Evolutionary conservation across 2,329 filamentous ascomycete species (phyloP).

Genomic region (Zopfia rhizophila): DNA sequence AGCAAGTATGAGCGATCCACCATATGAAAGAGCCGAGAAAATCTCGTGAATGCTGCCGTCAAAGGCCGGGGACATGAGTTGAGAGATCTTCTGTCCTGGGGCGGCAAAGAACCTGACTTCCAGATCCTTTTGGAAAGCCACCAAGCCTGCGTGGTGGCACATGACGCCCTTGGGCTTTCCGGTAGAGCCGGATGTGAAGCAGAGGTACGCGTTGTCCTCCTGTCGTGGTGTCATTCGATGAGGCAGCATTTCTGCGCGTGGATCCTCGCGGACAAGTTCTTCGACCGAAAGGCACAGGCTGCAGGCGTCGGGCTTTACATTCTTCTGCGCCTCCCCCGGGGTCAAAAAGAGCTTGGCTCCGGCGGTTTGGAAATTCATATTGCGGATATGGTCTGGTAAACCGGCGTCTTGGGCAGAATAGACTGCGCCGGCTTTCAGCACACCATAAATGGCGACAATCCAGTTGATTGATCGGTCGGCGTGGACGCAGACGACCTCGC

Average conservation of each 20-base stretch:
- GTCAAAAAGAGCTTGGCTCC: constrained; percentile 39
- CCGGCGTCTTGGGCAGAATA: constrained; percentile 45
- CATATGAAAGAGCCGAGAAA: constrained; percentile 54
- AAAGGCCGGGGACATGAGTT: constrained; percentile 57
- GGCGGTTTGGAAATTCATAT: constrained; percentile 32
- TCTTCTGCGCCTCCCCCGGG: constrained; percentile 11
- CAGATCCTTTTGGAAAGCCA: constrained; percentile 48
- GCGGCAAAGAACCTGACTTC: constrained; percentile 46
- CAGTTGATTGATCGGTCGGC: constrained; percentile 48
- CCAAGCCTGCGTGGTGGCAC: constrained; percentile 47
- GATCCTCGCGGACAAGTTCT: constrained; percentile 15
- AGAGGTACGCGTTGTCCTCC: constrained; percentile 48
- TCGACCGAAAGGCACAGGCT: constrained; percentile 27
- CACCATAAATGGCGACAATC: constrained; percentile 48
- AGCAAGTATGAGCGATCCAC: constrained; percentile 51
- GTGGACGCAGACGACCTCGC: constrained; percentile 47
- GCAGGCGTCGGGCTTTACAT: constrained; percentile 16
- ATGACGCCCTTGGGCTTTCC: constrained; percentile 57
- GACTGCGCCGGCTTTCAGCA: constrained; percentile 44
- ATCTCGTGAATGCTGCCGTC: constrained; percentile 58
- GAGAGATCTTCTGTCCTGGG: constrained; percentile 49
- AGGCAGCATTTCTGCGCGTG: constrained; percentile 5
- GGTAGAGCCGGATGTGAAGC: constrained; percentile 59
- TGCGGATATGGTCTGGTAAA: constrained; percentile 30
- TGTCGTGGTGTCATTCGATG: constrained; percentile 10